A percentile compares a stretch with the other conserved stretches of the same genome.
These are phyloP conservation scores for Metarhizium sp. DNA, from an alignment of 2,329 filamentous ascomycete genomes.

Conservation along the genomic window DNA sequence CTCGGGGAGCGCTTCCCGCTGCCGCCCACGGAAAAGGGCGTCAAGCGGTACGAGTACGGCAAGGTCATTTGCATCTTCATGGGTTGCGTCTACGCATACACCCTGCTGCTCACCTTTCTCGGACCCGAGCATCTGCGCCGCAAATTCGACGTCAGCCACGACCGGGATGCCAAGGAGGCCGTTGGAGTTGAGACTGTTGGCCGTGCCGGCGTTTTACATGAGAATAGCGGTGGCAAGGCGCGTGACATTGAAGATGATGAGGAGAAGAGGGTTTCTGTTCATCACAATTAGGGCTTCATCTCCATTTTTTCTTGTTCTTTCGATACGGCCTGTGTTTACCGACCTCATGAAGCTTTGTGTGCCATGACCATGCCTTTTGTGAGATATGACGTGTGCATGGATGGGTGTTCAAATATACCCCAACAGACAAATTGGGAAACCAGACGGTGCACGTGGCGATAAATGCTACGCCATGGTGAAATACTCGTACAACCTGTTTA, in stretches of 20 bases:
- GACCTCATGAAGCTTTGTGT: background rate
- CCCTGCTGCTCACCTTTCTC: slow-evolving; percentile 52
- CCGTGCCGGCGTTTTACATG: background rate
- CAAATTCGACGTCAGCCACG: slow-evolving; percentile 41
- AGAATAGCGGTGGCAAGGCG: background rate
- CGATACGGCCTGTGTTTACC: background rate
- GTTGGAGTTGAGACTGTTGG: slow-evolving; percentile 29
- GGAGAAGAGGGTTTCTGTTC: background rate
- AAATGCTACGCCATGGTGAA: no score
- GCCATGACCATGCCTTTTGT: background rate
- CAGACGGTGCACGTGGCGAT: no score
- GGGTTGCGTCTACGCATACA: slow-evolving; percentile 64
- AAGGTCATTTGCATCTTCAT: slow-evolving; percentile 88
- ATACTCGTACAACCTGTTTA: no score
- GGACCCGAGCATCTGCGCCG: slow-evolving; percentile 47
- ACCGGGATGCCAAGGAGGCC: slow-evolving; percentile 37
- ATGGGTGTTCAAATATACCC: no score
- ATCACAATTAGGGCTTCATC: background rate
- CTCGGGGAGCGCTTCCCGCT: slow-evolving; percentile 70
- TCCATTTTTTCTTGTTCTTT: background rate
- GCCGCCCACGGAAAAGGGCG: slow-evolving; percentile 38
- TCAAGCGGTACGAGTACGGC: slow-evolving; percentile 61
- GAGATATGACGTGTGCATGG: no score
- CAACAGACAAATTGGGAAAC: no score
- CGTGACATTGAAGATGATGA: background rate